Evolutionary conservation across 441 rosid genomes (phyloP), one percentile per base, ranked within the genome.

Genomic region (Euphorbia schlechtendalii): DNA sequence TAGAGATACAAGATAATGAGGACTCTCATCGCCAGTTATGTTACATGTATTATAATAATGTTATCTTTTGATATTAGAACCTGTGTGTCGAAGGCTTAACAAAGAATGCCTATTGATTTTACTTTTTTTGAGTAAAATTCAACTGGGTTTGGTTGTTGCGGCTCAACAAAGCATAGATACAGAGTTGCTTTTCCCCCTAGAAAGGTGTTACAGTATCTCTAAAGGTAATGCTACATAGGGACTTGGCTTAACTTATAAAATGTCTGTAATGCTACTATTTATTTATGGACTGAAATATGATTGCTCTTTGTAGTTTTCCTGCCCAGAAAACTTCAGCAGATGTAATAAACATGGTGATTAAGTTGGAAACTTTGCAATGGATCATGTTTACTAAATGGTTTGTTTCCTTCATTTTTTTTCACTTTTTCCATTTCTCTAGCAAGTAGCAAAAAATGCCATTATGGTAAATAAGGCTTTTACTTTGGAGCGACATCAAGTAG

Each of bases 111-210:
- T n/a, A n/a, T n/a, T n/a, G n/a, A n/a, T n/a, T n/a, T n/a, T n/a
- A n/a, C 46, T 41, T n/a, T 65, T 55, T 21, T 76, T 77, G 88
- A 94, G 99, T 62, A 89, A 86, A 78, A 72, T 65, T 71, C 72
- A 65, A 4, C 34, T 87, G 58, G 77, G 78, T 51, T 65, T 20
- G 54, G 73, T 58, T 20, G 71, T 87, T 65, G 46, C 75, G 43
- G 77, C 88, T 58, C 92, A 84, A 73, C 82, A 84, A 71, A 65
- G 59, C 1, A 27, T 69, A 61, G 86, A 86, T 71, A 84, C 90
- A 28, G 69, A 77, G 32, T 49, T 68, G 36, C 78, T 76, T 36
- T 86, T 22, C 72, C 89, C 30, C 73, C n/a, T n/a, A 4, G 75
- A 68, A 53, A 78, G 87, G 76, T 80, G 78, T 76, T 69, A 82